Percentiles rank a stretch among this genome's conserved stretches.
Evolutionary conservation across 1,139 yeast genomes (phyloP).

Genomic region (Protomyces inundatus): DNA sequence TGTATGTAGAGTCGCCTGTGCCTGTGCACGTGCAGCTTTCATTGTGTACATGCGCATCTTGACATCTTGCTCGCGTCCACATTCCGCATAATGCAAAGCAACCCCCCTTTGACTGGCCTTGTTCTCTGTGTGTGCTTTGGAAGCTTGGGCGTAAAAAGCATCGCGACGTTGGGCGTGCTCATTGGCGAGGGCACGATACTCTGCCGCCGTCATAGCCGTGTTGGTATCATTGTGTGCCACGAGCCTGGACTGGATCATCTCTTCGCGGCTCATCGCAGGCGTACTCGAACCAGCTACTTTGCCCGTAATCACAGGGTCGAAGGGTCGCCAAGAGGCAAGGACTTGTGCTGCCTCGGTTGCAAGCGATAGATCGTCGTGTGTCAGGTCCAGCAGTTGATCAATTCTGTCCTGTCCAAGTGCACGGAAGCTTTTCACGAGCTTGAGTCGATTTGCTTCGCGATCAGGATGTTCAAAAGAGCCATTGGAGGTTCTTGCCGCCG

Average conservation of each 20-base stretch:
- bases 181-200: constrained; percentile 23
- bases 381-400: background rate
- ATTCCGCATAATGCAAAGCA: constrained; percentile 25
- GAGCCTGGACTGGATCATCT: no score
- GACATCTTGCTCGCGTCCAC: constrained; percentile 23
- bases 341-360: constrained; percentile 18
- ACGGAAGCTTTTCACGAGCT: constrained; percentile 2
- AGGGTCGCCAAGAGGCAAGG: constrained; percentile 12
- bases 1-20: background rate
- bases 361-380: background rate
- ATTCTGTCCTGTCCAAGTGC: background rate
- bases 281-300: background rate
- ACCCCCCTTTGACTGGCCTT: constrained; percentile 23
- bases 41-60: constrained; percentile 11
- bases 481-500: background rate
- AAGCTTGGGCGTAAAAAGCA: constrained; percentile 23
- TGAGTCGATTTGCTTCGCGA: background rate
- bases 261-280: background rate
- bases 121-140: constrained; percentile 14
- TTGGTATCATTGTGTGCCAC: background rate
- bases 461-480: background rate
- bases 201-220: background rate
- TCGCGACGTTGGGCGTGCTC: constrained; percentile 19
- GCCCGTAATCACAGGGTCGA: background rate
- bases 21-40: constrained; percentile 12